Base-by-base conservation (phyloP, 2,329 filamentous ascomycete genomes). In the Exophiala dermatitidis region DNA sequence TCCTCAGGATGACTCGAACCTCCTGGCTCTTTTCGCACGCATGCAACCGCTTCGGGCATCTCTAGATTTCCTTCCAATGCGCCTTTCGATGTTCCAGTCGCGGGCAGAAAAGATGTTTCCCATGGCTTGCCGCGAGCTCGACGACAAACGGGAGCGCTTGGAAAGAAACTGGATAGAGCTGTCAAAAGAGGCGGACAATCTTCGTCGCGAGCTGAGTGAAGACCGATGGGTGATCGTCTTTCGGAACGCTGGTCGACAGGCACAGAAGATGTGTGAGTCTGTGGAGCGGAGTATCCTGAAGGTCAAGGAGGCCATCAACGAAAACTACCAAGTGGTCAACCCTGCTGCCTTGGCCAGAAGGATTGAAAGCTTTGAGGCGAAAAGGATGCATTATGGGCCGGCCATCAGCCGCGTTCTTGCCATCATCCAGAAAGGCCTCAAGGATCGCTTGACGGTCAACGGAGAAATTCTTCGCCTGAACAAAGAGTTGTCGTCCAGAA, bases 141-240 rank as follows among this genome's bases (percentile, higher is more conserved):
- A 90, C 54, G 84, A 85, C 67, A 79, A 89, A 53, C 80, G 85
- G 53, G 77, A 79, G 0, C 80, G 81, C 28, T 77, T 98, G 2
- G 91, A 97, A 66, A 82, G 78, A n/a, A 85, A 82, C 65, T 97
- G 93, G 78, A 86, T 84, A 71, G 90, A 86, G 67, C 79, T 98
- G 1, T 88, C 96, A 68, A 83, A 83, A 57, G 93, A 98, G 67
- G 90, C 91, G 6, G 90, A 97, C 65, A 86, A 87, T 1, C 71
- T 98, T 44, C 81, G 90, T 59, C 86, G 90, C 67, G 93, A 98
- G 68, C 76, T 98, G 3, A 90, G 90, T 30, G 93, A 98, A 68
- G 93, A 98, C 66, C 84, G 90, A 52, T 98, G 93, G 93, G 84
- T 98, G 41, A 79, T 94, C 49, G 90, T 97, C 34, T 98, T 98